Percentiles rank a stretch among this genome's conserved stretches.
These are phyloP conservation scores for Knufia petricola DNA, from an alignment of 2,329 filamentous ascomycete genomes.

Conservation along the genomic window DNA sequence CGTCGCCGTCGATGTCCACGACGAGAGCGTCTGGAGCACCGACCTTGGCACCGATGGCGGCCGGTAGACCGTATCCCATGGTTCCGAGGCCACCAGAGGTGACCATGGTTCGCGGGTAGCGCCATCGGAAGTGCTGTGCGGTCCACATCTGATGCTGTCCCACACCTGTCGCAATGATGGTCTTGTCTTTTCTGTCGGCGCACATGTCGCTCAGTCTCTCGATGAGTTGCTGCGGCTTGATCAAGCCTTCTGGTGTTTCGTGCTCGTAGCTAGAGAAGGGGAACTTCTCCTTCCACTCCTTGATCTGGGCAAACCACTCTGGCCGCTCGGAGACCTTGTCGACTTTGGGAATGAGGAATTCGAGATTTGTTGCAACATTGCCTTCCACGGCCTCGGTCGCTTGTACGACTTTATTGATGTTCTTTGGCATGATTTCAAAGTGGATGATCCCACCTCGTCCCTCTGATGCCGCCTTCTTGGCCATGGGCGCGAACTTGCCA, in stretches of 20 bases:
- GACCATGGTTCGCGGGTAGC: slow-evolving; percentile 83
- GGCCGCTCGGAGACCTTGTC: slow-evolving; percentile 56
- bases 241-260: slow-evolving; percentile 63
- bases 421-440: slow-evolving; percentile 98
- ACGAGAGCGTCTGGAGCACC: slow-evolving; percentile 72
- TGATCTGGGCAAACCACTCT: slow-evolving; percentile 85
- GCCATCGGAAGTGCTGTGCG: slow-evolving; percentile 93
- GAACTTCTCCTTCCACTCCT: slow-evolving; percentile 83
- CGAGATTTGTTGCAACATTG: slow-evolving; percentile 73
- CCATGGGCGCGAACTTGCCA: slow-evolving; percentile 77
- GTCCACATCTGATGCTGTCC: slow-evolving; percentile 99
- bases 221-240: slow-evolving; percentile 91
- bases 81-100: slow-evolving; percentile 91
- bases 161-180: slow-evolving; percentile 85
- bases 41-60: slow-evolving; percentile 92
- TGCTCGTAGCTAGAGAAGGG: slow-evolving; percentile 74
- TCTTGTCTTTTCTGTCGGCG: slow-evolving; percentile 67
- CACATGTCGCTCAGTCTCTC: slow-evolving; percentile 82
- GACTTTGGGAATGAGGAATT: slow-evolving; percentile 62
- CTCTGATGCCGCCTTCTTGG: slow-evolving; percentile 74
- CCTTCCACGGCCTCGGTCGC: slow-evolving; percentile 92
- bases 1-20: slow-evolving; percentile 93
- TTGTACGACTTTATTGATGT: slow-evolving; percentile 99
- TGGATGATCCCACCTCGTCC: slow-evolving; percentile 89
- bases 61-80: slow-evolving; percentile 92